A percentile compares a stretch with the other conserved stretches of the same genome.
phyloP scores from a whole-genome alignment of 805 yeast species.

The Nakazawaea sp. region DNA sequence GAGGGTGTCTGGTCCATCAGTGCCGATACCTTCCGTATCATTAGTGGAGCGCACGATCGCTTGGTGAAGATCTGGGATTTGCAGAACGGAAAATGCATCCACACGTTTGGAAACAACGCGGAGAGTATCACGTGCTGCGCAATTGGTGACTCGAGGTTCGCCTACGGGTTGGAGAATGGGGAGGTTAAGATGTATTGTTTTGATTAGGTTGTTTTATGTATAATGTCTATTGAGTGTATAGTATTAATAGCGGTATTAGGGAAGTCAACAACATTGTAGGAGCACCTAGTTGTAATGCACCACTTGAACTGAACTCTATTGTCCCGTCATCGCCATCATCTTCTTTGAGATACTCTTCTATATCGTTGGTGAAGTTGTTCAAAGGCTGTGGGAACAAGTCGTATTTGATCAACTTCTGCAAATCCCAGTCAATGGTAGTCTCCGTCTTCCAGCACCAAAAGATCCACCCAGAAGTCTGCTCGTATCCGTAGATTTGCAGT shows the following conservation, averaged over 20 bases:
- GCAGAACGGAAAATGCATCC: constrained; percentile 90
- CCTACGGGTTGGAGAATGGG: constrained; percentile 87
- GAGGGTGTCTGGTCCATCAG: constrained; percentile 98
- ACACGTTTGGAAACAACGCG: constrained; percentile 74
- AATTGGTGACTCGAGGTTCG: constrained; percentile 82
- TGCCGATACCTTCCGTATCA: constrained; percentile 91
- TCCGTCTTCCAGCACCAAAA: constrained; percentile 96
- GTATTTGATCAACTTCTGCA: constrained; percentile 46
- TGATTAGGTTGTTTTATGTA: too few relatives aligned
- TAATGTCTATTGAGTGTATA: too few relatives aligned
- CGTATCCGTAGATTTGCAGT: constrained; percentile 79
- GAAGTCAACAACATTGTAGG: too few relatives aligned
- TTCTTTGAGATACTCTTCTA: neutral
- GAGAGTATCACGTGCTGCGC: constrained; percentile 67
- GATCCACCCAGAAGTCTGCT: constrained; percentile 78
- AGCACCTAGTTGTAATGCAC: too few relatives aligned
- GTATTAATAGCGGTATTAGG: too few relatives aligned
- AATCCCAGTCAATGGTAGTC: constrained; percentile 79
- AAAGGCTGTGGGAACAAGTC: constrained; percentile 81
- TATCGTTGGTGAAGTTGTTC: constrained; percentile 1
- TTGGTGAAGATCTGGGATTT: constrained; percentile 91
- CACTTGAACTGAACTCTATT: neutral
- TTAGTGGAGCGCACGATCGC: constrained; percentile 92
- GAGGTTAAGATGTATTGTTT: constrained; percentile 79
- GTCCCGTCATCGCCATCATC: neutral